Base-by-base conservation (phyloP, 2,329 filamentous ascomycete species). In the Colletotrichum lini region DNA sequence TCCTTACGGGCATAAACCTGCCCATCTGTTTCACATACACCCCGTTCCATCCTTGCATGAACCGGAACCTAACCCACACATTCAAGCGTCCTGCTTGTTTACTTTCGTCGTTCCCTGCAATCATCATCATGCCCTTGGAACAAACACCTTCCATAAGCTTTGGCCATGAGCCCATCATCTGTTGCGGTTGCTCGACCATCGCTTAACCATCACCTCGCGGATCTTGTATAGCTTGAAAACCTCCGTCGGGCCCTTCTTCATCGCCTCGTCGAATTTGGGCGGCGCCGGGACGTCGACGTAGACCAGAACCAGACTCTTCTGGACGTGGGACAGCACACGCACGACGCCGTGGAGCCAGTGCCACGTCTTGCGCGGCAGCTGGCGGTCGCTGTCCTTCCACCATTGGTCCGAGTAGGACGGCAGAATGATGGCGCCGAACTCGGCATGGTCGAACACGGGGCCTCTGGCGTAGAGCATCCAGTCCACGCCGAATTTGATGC, bases 401-500 rank as follows among this genome's bases (percentile, higher is more conserved):
- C 92, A 91, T 0, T 89, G 78, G 78, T 96, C 85, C 0, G 87
- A 91, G 78, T 97, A 98, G 0, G 94, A 92, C 0, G 96, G 96
- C 4, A 98, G 79, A 50, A 99, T 90, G 30, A 96, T 86, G 53
- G 98, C 84, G 0, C 94, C 95, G 78, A 98, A 99, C 78, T 98
- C 95, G 26, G 96, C 96, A 79, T 99, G 96, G 26, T 94, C 91
- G 80, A 99, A 98, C 0, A 96, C 96, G 0, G 96, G 96, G 0
- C 96, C 96, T 23, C 95, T 92, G 67, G 94, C 92, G 82, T 99
- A 99, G 9, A 99, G 88, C n/a, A 99, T 85, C 85, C 94, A 98
- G 80, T 99, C 96, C 12, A 95, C 93, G 26, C 94, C 94, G 76
- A 99, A 99, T 79, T 99, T 99, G 79, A 97, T 92, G 45, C 96